Evolutionary conservation across 176 grass and related monocot species (phyloP), one percentile per base, ranked within the genome.

Genomic region (Guadua angustifolia): DNA sequence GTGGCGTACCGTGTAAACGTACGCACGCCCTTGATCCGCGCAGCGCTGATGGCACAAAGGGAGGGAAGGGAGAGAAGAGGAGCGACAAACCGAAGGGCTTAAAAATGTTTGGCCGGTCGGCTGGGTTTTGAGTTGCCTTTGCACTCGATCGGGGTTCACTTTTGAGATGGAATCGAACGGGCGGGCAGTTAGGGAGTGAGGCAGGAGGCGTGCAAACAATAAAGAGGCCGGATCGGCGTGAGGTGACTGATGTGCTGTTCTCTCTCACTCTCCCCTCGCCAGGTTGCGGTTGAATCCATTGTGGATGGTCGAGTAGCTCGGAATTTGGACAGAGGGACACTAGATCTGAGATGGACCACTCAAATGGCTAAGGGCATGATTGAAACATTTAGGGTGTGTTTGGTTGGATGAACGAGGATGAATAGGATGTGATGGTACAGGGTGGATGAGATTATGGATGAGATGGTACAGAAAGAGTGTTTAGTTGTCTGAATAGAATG

Each of bases 161-260:
- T 84, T 68, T 46, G 75, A 56, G 58, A 25, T 63, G 36, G 55
- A 65, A 78, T 33, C 55, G 72, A n/a, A 22, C 5, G 73, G 55
- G 42, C 26, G 81, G 71, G 40, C 73, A 13, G 88, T 71, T 69
- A 66, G 67, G 8, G 39, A 58, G 51, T 15, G 58, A 40, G 86
- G 4, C 33, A 66, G 19, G 42, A 56, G 16, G 64, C 63, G 71
- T 66, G 88, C 45, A 7, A 64, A 71, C 71, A 82, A 89, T 85
- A 74, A 73, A 86, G 26, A 62, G 55, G 78, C 45, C 8, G 63
- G 57, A 47, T 82, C 56, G 67, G 79, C 73, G 88, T 82, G 88
- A 82, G 45, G 2, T 15, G 6, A 40, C 39, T 8, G 39, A 5
- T 6, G 68, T 25, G 22, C 12, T 26, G 19, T 7, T 25, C 11